A percentile compares a stretch with the other conserved stretches of the same genome.
Evolutionary conservation across 169 alveolate genomes (phyloP).

Genomic region (Amoebophrya sp.): DNA sequence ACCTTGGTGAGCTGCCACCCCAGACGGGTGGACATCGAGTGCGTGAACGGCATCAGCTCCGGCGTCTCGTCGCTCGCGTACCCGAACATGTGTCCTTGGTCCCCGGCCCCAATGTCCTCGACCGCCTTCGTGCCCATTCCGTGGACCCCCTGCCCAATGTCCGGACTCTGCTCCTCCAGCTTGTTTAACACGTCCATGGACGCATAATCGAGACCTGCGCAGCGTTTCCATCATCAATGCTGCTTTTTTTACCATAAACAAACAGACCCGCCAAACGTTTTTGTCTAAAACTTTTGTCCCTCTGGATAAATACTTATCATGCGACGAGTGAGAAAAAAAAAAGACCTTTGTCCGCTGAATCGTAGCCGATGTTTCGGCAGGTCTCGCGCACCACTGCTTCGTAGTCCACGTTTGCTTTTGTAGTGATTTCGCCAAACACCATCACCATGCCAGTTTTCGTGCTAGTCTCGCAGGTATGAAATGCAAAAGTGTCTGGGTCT

Average conservation of each 20-base stretch:
- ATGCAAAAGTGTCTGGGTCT: too few relatives aligned
- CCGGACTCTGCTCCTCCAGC: conserved; percentile 85
- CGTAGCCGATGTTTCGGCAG: background rate
- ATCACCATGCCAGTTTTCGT: conserved; percentile 76
- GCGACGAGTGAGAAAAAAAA: background rate
- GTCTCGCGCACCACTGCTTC: conserved; percentile 90
- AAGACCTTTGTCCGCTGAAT: background rate
- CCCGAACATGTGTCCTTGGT: conserved; percentile 93
- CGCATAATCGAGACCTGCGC: conserved; percentile 86
- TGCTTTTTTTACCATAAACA: too few relatives aligned
- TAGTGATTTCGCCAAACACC: conserved; percentile 94
- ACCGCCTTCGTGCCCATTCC: conserved; percentile 48
- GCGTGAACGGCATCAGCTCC: conserved; percentile 93
- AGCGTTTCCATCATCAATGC: conserved; percentile 47
- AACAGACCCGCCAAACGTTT: background rate
- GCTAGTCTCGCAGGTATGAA: conserved; percentile 92
- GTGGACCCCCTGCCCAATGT: conserved; percentile 94
- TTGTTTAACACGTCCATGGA: conserved; percentile 81
- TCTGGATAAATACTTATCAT: background rate
- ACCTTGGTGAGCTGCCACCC: conserved; percentile 84
- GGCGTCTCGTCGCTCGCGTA: conserved; percentile 98
- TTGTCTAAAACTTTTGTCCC: background rate
- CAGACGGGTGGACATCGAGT: conserved; percentile 82
- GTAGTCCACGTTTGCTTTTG: conserved; percentile 77
- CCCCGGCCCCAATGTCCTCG: conserved; percentile 89